A percentile compares a stretch with the other conserved stretches of the same genome.
Conservation (phyloP, 1,284 basidiomycete species). For the Fomitopsis schrenkii region DNA sequence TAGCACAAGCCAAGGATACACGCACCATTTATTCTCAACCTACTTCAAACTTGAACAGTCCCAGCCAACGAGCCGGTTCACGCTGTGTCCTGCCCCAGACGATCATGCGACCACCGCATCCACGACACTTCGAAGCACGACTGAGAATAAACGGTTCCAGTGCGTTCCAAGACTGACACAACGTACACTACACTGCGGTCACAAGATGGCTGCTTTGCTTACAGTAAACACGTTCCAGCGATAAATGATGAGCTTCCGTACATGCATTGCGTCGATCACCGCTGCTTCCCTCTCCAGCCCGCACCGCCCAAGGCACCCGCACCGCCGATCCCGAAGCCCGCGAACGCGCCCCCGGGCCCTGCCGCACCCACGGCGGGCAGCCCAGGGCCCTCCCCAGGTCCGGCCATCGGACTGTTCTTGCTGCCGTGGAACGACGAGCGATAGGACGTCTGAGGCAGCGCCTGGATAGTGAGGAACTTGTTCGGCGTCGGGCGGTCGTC, state of each 20-base stretch:
- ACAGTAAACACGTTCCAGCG: neutral
- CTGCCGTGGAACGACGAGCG: conserved; percentile 50
- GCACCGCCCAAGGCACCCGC: conserved; percentile 25
- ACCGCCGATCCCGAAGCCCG: conserved; percentile 29
- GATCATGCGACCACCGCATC: too few relatives aligned
- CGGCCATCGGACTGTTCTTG: conserved; percentile 28
- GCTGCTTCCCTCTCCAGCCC: conserved; percentile 28
- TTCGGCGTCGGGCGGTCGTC: conserved; percentile 75
- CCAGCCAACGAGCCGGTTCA: too few relatives aligned
- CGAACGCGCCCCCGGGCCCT: conserved; percentile 30
- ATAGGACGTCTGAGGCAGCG: conserved; percentile 60
- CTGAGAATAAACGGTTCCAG: too few relatives aligned
- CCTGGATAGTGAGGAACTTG: conserved; percentile 77
- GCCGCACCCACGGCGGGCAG: conserved; percentile 27
- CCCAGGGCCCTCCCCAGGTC: conserved; percentile 25
- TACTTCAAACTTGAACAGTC: too few relatives aligned
- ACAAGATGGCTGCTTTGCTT: neutral
- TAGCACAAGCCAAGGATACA: too few relatives aligned
- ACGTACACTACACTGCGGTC: neutral
- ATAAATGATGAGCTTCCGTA: neutral
- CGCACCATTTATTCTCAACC: too few relatives aligned
- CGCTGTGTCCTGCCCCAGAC: too few relatives aligned
- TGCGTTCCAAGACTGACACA: neutral
- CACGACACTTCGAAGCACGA: too few relatives aligned
- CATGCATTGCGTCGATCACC: conserved; percentile 1